Conservation (phyloP, 495 filamentous ascomycete species). For the Penicillium canariense region DNA sequence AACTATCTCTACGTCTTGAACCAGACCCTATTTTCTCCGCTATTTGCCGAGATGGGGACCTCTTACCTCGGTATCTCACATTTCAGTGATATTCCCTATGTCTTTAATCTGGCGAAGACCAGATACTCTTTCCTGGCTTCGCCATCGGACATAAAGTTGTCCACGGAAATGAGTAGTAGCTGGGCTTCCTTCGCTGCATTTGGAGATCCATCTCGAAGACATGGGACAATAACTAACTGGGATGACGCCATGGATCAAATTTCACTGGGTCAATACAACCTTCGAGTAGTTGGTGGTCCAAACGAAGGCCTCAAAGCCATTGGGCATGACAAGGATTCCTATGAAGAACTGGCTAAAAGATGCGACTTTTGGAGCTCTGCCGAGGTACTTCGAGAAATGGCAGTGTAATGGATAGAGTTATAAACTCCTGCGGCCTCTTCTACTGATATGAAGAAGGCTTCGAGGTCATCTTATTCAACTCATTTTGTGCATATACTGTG, state of each 20-base stretch:
- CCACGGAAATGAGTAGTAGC: slow-evolving; percentile 13
- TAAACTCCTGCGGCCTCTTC: background rate
- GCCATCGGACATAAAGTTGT: slow-evolving; percentile 2
- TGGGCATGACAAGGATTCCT: background rate
- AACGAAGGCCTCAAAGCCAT: background rate
- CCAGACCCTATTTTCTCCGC: slow-evolving; percentile 10
- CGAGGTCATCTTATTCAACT: too few species aligned
- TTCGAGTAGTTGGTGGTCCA: slow-evolving; percentile 11
- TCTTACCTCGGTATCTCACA: slow-evolving; percentile 9
- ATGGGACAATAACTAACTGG: slow-evolving; percentile 5
- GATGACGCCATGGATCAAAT: background rate
- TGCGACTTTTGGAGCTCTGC: slow-evolving; percentile 15
- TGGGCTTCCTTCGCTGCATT: slow-evolving; percentile 16
- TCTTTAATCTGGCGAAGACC: slow-evolving; percentile 15
- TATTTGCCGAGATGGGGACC: background rate
- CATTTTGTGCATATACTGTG: too few species aligned
- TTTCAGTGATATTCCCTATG: slow-evolving; percentile 18
- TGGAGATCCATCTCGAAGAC: slow-evolving; percentile 9
- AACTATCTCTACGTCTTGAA: slow-evolving; percentile 16
- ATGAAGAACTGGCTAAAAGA: slow-evolving; percentile 4
- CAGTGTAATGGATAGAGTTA: background rate
- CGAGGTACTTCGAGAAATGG: slow-evolving; percentile 3
- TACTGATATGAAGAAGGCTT: too few species aligned
- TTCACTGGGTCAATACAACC: background rate
- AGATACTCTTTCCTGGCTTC: slow-evolving; percentile 4